Conservation (phyloP, 805 yeast genomes). For the Pichia sporocuriosa region DNA sequence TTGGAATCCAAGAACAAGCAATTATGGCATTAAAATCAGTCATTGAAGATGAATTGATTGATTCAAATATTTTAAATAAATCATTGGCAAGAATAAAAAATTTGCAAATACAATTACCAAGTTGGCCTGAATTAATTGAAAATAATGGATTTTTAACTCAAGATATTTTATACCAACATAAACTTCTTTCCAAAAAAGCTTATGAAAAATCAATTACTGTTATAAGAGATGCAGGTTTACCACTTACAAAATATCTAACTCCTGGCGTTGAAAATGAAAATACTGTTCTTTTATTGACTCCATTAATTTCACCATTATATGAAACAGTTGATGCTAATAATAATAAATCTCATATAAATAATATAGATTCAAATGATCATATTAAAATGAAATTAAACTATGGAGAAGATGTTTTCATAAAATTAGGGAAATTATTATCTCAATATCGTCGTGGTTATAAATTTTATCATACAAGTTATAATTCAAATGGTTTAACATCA, state of each 20-base stretch:
- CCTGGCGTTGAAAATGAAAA: slow-evolving; percentile 19
- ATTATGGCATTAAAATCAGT: slow-evolving; percentile 33
- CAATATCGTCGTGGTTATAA: slow-evolving; percentile 36
- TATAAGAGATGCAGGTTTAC: slow-evolving; percentile 48
- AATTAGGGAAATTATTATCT: slow-evolving; percentile 43
- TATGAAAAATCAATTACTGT: slow-evolving; percentile 47
- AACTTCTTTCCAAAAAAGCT: slow-evolving; percentile 36
- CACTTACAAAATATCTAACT: slow-evolving; percentile 37
- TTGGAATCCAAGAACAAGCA: slow-evolving; percentile 49
- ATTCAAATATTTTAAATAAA: slow-evolving; percentile 33
- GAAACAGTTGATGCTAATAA: slow-evolving; percentile 11
- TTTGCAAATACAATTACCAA: slow-evolving; percentile 36
- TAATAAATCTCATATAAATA: slow-evolving; percentile 9
- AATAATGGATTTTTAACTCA: slow-evolving; percentile 32
- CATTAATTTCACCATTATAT: slow-evolving; percentile 30
- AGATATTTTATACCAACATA: slow-evolving; percentile 37
- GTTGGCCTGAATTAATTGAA: slow-evolving; percentile 33
- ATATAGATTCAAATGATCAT: background rate
- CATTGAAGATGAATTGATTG: slow-evolving; percentile 33
- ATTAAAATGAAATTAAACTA: slow-evolving; percentile 6
- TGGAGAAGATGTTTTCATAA: slow-evolving; percentile 48
- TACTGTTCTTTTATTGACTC: slow-evolving; percentile 29
- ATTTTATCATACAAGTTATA: slow-evolving; percentile 52
- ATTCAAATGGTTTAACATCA: slow-evolving; percentile 49
- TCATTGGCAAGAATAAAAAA: slow-evolving; percentile 38